Conservation (phyloP, 2,329 filamentous ascomycete genomes). For the Aspergillus hortae region DNA sequence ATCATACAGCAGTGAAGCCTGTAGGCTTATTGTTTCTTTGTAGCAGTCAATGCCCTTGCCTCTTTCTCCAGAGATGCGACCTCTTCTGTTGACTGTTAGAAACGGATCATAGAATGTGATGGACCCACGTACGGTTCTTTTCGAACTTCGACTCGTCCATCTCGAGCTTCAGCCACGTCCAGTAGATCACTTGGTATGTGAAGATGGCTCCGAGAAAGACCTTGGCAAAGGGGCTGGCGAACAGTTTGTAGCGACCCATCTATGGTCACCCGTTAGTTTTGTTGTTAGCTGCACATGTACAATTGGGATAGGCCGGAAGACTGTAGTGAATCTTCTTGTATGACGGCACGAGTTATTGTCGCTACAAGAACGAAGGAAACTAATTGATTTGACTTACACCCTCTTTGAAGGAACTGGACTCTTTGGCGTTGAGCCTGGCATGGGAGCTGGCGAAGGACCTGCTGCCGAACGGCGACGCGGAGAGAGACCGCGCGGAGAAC, state of each 20-base stretch:
- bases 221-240: slow-evolving; percentile 45
- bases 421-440: not conserved
- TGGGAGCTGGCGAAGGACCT: slow-evolving; percentile 5
- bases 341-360: not conserved
- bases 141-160: slow-evolving; percentile 42
- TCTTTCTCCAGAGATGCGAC: slow-evolving; percentile 33
- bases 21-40: slow-evolving; percentile 19
- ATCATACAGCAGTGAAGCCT: not conserved
- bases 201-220: slow-evolving; percentile 48
- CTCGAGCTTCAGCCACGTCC: slow-evolving; percentile 47
- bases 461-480: not conserved
- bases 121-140: slow-evolving; percentile 35
- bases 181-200: slow-evolving; percentile 48
- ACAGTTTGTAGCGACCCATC: slow-evolving; percentile 38
- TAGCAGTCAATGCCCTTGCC: slow-evolving; percentile 29
- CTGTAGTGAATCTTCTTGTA: not conserved
- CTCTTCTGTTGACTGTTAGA: slow-evolving; percentile 24
- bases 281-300: not conserved
- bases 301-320: not conserved
- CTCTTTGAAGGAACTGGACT: slow-evolving; percentile 18
- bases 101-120: not conserved
- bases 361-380: not conserved
- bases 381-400: slow-evolving; percentile 21
- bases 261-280: slow-evolving; percentile 12
- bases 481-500: not conserved